Conservation (phyloP, 2,329 filamentous ascomycete species). For the Colletotrichum spinosum region DNA sequence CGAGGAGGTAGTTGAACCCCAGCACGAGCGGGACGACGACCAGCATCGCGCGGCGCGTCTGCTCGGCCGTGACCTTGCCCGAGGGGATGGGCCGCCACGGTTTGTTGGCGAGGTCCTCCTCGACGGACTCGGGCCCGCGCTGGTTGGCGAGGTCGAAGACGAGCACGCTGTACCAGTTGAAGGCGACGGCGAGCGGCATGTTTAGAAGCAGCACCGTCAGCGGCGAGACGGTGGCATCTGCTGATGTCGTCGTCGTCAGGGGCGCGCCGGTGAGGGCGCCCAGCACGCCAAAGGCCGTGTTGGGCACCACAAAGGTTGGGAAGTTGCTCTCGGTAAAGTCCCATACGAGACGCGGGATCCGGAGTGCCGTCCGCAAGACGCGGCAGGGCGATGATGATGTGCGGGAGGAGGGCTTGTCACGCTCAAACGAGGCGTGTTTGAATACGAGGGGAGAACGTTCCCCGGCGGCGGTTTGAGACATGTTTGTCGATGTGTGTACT, state of each 20-base stretch:
- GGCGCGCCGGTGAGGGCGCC: conserved; percentile 25
- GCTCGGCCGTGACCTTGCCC: conserved; percentile 40
- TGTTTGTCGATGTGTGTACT: background rate
- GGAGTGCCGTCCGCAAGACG: conserved; percentile 4
- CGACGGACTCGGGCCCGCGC: conserved; percentile 38
- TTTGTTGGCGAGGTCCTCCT: conserved; percentile 47
- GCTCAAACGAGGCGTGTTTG: conserved; percentile 29
- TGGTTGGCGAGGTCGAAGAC: conserved; percentile 47
- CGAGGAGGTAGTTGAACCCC: conserved; percentile 36
- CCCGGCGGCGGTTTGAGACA: conserved; percentile 17
- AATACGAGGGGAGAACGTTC: conserved; percentile 20
- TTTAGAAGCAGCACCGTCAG: conserved; percentile 13
- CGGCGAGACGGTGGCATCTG: background rate
- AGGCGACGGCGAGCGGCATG: conserved; percentile 35
- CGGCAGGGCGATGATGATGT: conserved; percentile 3
- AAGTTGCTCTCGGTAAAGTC: conserved; percentile 38
- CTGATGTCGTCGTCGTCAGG: conserved; percentile 10
- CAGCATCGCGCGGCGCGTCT: conserved; percentile 44
- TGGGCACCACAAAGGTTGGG: conserved; percentile 31
- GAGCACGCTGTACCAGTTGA: conserved; percentile 46
- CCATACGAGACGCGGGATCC: conserved; percentile 28
- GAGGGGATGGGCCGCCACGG: conserved; percentile 47
- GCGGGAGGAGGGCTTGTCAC: background rate
- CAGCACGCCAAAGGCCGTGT: conserved; percentile 34
- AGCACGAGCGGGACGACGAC: conserved; percentile 40